Evolutionary conservation across 2,329 filamentous ascomycete species (phyloP), one percentile per base, ranked within the genome.

Genomic region (Dactylellina sp.): DNA sequence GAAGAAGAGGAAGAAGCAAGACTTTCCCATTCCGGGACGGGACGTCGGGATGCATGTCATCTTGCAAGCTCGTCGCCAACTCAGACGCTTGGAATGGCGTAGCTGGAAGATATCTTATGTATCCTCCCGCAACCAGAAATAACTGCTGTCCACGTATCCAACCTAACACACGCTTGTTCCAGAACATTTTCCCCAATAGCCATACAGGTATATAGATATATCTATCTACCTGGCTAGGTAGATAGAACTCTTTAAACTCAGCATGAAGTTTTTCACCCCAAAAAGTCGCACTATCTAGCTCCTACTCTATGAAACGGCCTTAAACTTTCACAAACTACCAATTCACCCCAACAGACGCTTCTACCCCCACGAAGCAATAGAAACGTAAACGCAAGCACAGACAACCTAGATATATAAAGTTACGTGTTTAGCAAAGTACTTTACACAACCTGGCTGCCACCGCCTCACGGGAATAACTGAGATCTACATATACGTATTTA

Each of bases 91-190:
- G 35, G 49, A 68, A 68, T 53, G 55, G 53, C 53, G 63, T 68
- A 68, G 53, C 50, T 39, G 32, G 32, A 63, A 22, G 50, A 56
- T 37, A 24, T 55, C 50, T 6, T 7, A 64, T 71, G 59, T 64
- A 59, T 64, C 59, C 42, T 71, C 50, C 68, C 68, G 44, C 47
- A 35, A 59, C 35, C 52, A 72, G 52, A 52, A 63, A 56, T 56
- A 46, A 59, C 47, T 65, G 68, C 59, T 72, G 68, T 72, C 68
- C 68, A 72, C 68, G 68, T 72, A 72, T 72, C 53, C 68, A 71
- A 53, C 53, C 53, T 59, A 59, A 63, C 39, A 32, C 24, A 25
- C 53, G 20, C 46, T 47, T 47, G 42, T 44, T 28, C 25, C 16
- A 25, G 22, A 32, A 42, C 35, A 24, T 4, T 4, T 12, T 9